Percentiles rank a stretch among this genome's conserved stretches.
phyloP scores from a whole-genome alignment of 75 land plant species.

The Selaginella moellendorffii region DNA sequence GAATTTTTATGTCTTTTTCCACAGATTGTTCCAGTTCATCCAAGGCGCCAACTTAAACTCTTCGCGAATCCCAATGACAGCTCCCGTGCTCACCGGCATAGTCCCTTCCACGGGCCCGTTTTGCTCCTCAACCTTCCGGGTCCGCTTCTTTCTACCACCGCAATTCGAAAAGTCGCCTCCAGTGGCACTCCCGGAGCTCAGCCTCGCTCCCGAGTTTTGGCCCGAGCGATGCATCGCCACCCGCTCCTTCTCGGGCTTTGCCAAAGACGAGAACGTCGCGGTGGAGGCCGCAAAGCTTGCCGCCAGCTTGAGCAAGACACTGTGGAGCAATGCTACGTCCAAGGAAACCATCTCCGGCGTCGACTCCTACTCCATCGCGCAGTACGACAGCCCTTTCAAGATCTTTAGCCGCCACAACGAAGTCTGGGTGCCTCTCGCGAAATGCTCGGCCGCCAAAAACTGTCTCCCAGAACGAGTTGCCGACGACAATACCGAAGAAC shows the following conservation, averaged over 20 bases:
- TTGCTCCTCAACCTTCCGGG: constrained; percentile 52
- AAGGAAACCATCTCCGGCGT: constrained; percentile 16
- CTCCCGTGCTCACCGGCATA: constrained; percentile 75
- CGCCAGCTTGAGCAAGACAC: constrained; percentile 36
- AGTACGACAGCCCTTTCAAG: constrained; percentile 55
- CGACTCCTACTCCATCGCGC: constrained; percentile 70
- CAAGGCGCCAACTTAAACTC: constrained; percentile 76
- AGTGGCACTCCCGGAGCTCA: constrained; percentile 49
- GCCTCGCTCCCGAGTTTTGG: constrained; percentile 41
- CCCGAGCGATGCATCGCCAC: constrained; percentile 48
- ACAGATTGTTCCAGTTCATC: constrained; percentile 46
- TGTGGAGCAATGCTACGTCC: constrained; percentile 44
- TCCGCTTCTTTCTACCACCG: constrained; percentile 53
- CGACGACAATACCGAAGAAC: no score
- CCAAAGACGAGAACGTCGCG: constrained; percentile 45
- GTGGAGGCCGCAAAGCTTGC: constrained; percentile 57
- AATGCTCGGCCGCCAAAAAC: no score
- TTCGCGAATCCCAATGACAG: constrained; percentile 55
- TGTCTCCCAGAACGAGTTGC: no score
- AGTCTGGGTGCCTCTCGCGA: constrained; percentile 52
- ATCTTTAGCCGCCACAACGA: constrained; percentile 50
- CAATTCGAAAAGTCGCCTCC: constrained; percentile 62
- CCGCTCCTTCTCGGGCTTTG: constrained; percentile 73
- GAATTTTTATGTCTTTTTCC: background rate
- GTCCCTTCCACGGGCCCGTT: constrained; percentile 61